Evolutionary conservation across 2,329 filamentous ascomycete genomes (phyloP), one percentile per base, ranked within the genome.

Genomic region (Epichloe sp.): DNA sequence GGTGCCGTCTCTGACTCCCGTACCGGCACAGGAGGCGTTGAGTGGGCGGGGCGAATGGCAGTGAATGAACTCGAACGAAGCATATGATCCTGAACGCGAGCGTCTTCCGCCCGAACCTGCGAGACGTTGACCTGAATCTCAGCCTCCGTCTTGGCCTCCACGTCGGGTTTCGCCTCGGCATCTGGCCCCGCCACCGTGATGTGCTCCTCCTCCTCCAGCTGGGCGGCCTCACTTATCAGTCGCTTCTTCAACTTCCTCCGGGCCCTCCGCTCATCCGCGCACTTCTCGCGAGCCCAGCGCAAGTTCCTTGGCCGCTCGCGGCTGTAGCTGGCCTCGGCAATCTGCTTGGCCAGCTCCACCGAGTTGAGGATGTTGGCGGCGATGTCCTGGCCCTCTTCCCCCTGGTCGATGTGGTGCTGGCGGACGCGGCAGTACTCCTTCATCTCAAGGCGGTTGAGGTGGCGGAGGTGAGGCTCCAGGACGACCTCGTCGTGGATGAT

Each of bases 381-480:
- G 0, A 34, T 12, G 21, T 48, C 46, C 36, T 48, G 14, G 8
- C 21, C 36, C 23, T 41, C 36, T 19, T 48, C 46, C 1, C 46
- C 46, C 36, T 41, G 21, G 15, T 48, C 46, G 12, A 48, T 48
- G 15, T 48, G 46, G 19, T 37, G 10, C 21, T 48, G 46, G 21
- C 46, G 46, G 15, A 37, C 36, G 21, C 46, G 46, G 37, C 46
- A 48, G 3, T 48, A 48, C 37, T 48, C 46, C 37, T 48, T 48
- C 46, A 48, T 48, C 36, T 48, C 46, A n/a, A 48, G 37, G 15
- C 46, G 46, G 36, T 48, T 48, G 15, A 48, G 46, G 8, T 48
- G 35, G 21, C 46, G 46, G 15, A 48, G 46, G 14, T 48, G 46
- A 12, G 46, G 46, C 37, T 48, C 46, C 46, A 48, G 36, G 46